These are phyloP conservation scores for Diaporthe vexans DNA, from an alignment of 2,329 filamentous ascomycete genomes.

Conservation along the genomic window DNA sequence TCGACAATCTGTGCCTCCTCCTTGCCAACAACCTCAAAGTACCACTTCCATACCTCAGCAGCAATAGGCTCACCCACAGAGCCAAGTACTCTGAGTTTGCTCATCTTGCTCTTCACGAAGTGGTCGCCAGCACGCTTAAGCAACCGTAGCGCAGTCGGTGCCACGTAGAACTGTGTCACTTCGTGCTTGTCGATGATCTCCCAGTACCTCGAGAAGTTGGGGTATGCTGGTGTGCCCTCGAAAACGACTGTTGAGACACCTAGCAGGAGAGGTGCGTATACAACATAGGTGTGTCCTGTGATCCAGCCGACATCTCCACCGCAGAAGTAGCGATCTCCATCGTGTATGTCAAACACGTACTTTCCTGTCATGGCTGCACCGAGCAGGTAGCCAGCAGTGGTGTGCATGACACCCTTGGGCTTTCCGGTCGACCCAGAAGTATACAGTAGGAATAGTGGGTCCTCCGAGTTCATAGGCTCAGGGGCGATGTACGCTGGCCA, in stretches of 20 bases:
- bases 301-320: constrained; percentile 99
- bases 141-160: constrained; percentile 91
- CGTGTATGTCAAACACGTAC: constrained; percentile 98
- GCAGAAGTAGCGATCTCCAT: constrained; percentile 94
- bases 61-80: constrained; percentile 98
- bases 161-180: constrained; percentile 98
- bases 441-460: constrained; percentile 97
- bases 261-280: constrained; percentile 93
- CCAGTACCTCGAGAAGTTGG: constrained; percentile 99
- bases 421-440: constrained; percentile 98
- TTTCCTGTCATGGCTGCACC: constrained; percentile 95
- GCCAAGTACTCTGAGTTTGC: constrained; percentile 88
- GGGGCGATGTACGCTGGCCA: constrained; percentile 94
- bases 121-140: constrained; percentile 96
- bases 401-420: constrained; percentile 99
- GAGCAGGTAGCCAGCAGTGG: constrained; percentile 93
- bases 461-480: constrained; percentile 91
- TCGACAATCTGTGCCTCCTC: constrained; percentile 94
- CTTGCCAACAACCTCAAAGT: constrained; percentile 94
- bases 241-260: constrained; percentile 97
- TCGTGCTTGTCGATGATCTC: constrained; percentile 96
- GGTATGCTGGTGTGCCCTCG: constrained; percentile 97
- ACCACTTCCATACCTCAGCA: constrained; percentile 99
- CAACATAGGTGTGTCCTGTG: constrained; percentile 97
- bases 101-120: constrained; percentile 91